Percentiles rank a stretch among this genome's conserved stretches.
phyloP scores from a whole-genome alignment of 768 basidiomycete genomes.

The Hygrocybe punicea region DNA sequence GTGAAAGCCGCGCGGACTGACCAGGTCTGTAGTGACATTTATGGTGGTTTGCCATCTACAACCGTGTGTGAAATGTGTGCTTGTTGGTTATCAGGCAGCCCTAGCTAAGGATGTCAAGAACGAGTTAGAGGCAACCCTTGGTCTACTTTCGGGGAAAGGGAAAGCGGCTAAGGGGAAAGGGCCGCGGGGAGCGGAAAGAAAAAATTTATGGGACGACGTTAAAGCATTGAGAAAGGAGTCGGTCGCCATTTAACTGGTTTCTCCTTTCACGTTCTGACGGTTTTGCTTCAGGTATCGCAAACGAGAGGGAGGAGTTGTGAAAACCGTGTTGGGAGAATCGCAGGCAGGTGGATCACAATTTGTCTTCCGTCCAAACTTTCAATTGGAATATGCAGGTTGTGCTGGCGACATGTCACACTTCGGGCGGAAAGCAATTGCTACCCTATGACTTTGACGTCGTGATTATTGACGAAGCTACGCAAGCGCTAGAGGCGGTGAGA shows the following conservation, averaged over 20 bases:
- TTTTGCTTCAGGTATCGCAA: slow-evolving; percentile 66
- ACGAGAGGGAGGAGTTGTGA: slow-evolving; percentile 81
- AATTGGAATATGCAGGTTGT: slow-evolving; percentile 57
- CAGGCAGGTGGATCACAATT: slow-evolving; percentile 46
- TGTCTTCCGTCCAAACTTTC: neutral
- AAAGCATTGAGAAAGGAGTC: slow-evolving; percentile 88
- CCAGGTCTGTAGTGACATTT: slow-evolving; percentile 41
- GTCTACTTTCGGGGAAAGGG: slow-evolving; percentile 64
- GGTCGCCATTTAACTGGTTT: slow-evolving; percentile 21
- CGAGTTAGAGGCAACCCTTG: slow-evolving; percentile 73
- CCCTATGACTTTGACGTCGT: slow-evolving; percentile 84
- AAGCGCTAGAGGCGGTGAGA: slow-evolving; percentile 87
- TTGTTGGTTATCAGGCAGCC: slow-evolving; percentile 52
- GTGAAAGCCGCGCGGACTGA: slow-evolving; percentile 71
- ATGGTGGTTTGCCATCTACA: neutral
- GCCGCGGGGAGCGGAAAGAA: slow-evolving; percentile 68
- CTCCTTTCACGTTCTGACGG: neutral
- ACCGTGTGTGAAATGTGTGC: neutral
- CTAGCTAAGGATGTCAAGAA: slow-evolving; percentile 85
- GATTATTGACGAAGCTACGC: slow-evolving; percentile 97
- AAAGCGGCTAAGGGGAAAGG: slow-evolving; percentile 56
- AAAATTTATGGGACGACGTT: slow-evolving; percentile 84
- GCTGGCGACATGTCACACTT: slow-evolving; percentile 90
- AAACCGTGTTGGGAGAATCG: slow-evolving; percentile 72
- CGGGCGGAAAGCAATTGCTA: slow-evolving; percentile 78